Percentiles rank a stretch among this genome's conserved stretches.
These are phyloP conservation scores for Talaromyces sp. DNA, from an alignment of 2,329 filamentous ascomycete species.

Conservation along the genomic window DNA sequence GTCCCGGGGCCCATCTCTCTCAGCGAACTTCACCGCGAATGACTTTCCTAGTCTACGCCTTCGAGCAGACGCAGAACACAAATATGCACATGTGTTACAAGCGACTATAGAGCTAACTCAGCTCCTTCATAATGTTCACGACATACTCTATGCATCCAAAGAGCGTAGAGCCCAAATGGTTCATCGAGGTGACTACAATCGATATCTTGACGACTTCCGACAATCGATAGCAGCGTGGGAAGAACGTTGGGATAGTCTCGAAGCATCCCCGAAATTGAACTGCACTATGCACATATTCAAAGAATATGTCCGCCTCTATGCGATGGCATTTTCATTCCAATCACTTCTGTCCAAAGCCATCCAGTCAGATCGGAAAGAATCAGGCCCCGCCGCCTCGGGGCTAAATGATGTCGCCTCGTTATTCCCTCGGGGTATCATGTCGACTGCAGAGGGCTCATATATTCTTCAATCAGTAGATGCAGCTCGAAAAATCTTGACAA, in stretches of 20 bases:
- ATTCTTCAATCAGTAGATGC: slow-evolving; percentile 19
- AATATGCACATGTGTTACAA: slow-evolving; percentile 8
- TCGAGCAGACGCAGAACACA: slow-evolving; percentile 1
- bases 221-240: slow-evolving; percentile 4
- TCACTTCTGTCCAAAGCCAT: slow-evolving; percentile 10
- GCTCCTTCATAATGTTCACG: slow-evolving; percentile 5
- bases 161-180: slow-evolving; percentile 7
- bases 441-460: slow-evolving; percentile 18
- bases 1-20: slow-evolving; percentile 18
- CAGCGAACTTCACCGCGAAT: slow-evolving; percentile 16
- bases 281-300: slow-evolving; percentile 2
- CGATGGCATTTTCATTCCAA: slow-evolving; percentile 20
- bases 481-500: slow-evolving; percentile 13
- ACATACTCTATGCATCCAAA: slow-evolving; percentile 11
- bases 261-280: slow-evolving; percentile 4
- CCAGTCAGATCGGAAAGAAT: background rate
- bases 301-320: slow-evolving; percentile 18
- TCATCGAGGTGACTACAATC: slow-evolving; percentile 6
- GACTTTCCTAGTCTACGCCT: slow-evolving; percentile 16
- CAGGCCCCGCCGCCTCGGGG: background rate
- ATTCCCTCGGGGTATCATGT: slow-evolving; percentile 22
- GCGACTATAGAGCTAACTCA: slow-evolving; percentile 9
- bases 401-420: background rate
- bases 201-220: slow-evolving; percentile 9
- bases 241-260: slow-evolving; percentile 1